Percentiles rank a stretch among this genome's conserved stretches.
phyloP scores from a whole-genome alignment of 352 stramenopile genomes.

The Pythium guiyangense region DNA sequence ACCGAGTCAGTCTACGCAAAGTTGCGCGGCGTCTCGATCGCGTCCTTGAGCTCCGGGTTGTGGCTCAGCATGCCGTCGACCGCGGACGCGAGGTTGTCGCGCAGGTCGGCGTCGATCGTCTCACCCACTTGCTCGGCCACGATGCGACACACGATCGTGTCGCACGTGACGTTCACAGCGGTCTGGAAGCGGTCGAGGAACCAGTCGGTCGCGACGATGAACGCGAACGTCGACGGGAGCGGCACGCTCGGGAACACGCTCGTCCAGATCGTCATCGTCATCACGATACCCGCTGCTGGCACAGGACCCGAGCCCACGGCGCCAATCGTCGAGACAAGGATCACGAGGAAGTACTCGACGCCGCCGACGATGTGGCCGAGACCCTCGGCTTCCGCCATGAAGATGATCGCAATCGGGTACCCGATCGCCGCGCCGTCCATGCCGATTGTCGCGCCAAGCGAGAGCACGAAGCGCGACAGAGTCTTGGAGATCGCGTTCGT shows the following conservation, averaged over 20 bases:
- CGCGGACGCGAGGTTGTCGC: constrained; percentile 1
- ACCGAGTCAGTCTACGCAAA: neutral
- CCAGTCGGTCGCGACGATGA: no score
- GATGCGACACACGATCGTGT: constrained; percentile 29
- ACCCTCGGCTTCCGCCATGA: constrained; percentile 25
- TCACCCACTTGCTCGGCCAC: constrained; percentile 21
- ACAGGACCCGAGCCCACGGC: constrained; percentile 20
- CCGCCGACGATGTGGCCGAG: no score
- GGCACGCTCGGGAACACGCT: no score
- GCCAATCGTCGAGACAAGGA: constrained; percentile 20
- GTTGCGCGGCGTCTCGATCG: constrained; percentile 1
- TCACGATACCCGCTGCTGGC: constrained; percentile 16
- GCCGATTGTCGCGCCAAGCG: constrained; percentile 41
- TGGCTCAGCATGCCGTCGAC: constrained; percentile 5
- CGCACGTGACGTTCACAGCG: constrained; percentile 23
- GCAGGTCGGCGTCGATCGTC: constrained; percentile 1
- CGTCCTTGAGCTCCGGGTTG: constrained; percentile 11
- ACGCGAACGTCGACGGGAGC: no score
- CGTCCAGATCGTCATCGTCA: no score
- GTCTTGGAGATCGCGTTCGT: constrained; percentile 52
- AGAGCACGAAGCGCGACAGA: no score
- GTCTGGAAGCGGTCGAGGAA: no score
- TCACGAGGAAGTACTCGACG: constrained; percentile 23
- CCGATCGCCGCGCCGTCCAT: constrained; percentile 30
- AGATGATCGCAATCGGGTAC: constrained; percentile 28